Percentiles rank a stretch among this genome's conserved stretches.
These are phyloP conservation scores for Darksidea phi DNA, from an alignment of 495 filamentous ascomycete genomes.

Conservation along the genomic window DNA sequence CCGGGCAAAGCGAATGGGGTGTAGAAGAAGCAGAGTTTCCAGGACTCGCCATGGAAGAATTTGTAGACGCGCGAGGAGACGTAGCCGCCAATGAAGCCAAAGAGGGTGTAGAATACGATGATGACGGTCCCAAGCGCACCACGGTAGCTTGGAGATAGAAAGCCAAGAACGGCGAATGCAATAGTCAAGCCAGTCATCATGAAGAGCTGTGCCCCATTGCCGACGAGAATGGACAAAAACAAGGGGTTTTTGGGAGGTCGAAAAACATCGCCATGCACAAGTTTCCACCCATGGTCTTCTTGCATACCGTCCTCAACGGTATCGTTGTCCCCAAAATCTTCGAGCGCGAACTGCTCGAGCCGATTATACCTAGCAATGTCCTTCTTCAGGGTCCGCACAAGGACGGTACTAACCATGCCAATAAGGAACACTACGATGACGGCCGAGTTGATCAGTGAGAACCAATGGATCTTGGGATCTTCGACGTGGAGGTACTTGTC, in stretches of 20 bases:
- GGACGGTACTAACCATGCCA: conserved; percentile 83
- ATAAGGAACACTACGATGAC: conserved; percentile 90
- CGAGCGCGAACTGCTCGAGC: conserved; percentile 79
- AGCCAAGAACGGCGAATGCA: conserved; percentile 86
- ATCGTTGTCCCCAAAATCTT: conserved; percentile 72
- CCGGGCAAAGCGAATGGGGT: conserved; percentile 84
- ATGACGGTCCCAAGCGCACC: conserved; percentile 89
- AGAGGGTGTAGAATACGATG: conserved; percentile 86
- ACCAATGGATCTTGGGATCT: conserved; percentile 97
- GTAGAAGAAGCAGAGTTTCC: conserved; percentile 88
- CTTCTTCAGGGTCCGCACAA: conserved; percentile 81
- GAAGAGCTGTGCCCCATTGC: conserved; percentile 93
- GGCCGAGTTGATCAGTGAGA: conserved; percentile 90
- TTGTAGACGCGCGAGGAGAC: conserved; percentile 88
- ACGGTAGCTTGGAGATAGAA: conserved; percentile 91
- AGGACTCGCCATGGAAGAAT: conserved; percentile 81
- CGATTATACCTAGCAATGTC: conserved; percentile 96
- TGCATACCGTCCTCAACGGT: conserved; percentile 88
- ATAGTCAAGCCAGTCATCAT: conserved; percentile 97
- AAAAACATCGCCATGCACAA: conserved; percentile 98
- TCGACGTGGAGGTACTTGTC: conserved; percentile 96
- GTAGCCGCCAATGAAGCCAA: conserved; percentile 92
- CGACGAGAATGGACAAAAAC: conserved; percentile 81
- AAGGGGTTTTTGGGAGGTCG: conserved; percentile 79
- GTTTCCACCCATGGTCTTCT: conserved; percentile 97